phyloP scores from a whole-genome alignment of 2,329 filamentous ascomycete genomes.

The Domatiomyces catenatus region DNA sequence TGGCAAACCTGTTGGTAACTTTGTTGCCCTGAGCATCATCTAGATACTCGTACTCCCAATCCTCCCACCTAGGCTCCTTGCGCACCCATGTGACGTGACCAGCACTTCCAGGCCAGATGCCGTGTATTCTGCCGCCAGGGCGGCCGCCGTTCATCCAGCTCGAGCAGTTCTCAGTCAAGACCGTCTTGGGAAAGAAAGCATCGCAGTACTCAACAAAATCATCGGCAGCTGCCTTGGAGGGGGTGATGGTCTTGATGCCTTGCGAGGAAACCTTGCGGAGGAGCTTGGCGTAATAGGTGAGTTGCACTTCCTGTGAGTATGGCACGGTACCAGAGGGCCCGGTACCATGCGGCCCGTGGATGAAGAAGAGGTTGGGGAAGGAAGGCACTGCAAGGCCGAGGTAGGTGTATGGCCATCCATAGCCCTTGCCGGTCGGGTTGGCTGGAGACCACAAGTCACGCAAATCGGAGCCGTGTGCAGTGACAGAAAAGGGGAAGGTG shows the following conservation, averaged over 20 bases:
- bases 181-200: slow-evolving; percentile 40
- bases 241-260: slow-evolving; percentile 47
- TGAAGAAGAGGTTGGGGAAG: slow-evolving; percentile 33
- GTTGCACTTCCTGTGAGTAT: slow-evolving; percentile 49
- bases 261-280: slow-evolving; percentile 52
- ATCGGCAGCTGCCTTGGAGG: slow-evolving; percentile 44
- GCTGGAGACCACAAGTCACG: slow-evolving; percentile 22
- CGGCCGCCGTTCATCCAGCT: slow-evolving; percentile 13
- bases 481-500: slow-evolving; percentile 22
- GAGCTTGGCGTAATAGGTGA: slow-evolving; percentile 50
- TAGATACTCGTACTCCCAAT: slow-evolving; percentile 12
- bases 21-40: slow-evolving; percentile 1
- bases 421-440: slow-evolving; percentile 20
- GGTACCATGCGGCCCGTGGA: slow-evolving; percentile 26
- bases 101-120: slow-evolving; percentile 13
- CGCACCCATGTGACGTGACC: slow-evolving; percentile 10
- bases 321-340: slow-evolving; percentile 52
- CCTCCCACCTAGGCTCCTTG: slow-evolving; percentile 13
- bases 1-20: slow-evolving; percentile 5
- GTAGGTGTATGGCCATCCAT: slow-evolving; percentile 22
- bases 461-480: slow-evolving; percentile 16
- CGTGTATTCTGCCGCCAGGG: slow-evolving; percentile 8
- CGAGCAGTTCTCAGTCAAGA: slow-evolving; percentile 20
- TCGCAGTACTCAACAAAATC: slow-evolving; percentile 48
- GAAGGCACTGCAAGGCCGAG: slow-evolving; percentile 25